Percentiles rank a stretch among this genome's conserved stretches.
These are phyloP conservation scores for Hanseniaspora lachancei DNA, from an alignment of 805 yeast species.

Conservation along the genomic window DNA sequence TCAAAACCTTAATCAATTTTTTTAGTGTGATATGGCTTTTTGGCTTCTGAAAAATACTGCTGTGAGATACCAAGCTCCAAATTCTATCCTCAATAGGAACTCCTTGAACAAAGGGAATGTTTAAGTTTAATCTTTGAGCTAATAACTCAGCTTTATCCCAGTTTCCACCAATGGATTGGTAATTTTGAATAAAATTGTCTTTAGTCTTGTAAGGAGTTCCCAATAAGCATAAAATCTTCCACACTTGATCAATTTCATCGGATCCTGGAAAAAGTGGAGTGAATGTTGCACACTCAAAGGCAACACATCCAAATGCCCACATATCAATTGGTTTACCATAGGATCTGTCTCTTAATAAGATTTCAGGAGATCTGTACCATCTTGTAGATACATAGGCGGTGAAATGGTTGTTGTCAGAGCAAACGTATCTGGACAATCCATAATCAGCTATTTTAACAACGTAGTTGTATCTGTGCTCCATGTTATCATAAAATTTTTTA, in stretches of 20 bases:
- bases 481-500: slow-evolving; percentile 23
- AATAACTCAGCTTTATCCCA: slow-evolving; percentile 55
- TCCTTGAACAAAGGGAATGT: slow-evolving; percentile 46
- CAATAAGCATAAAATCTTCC: slow-evolving; percentile 49
- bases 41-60: slow-evolving; percentile 28
- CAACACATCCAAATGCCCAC: slow-evolving; percentile 79
- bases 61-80: background rate
- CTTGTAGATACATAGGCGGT: slow-evolving; percentile 73
- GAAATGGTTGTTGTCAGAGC: slow-evolving; percentile 38
- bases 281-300: slow-evolving; percentile 58
- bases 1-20: slow-evolving; percentile 29
- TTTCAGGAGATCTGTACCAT: slow-evolving; percentile 81
- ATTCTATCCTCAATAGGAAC: slow-evolving; percentile 28
- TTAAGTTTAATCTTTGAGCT: slow-evolving; percentile 42
- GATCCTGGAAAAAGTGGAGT: slow-evolving; percentile 75
- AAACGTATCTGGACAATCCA: slow-evolving; percentile 58
- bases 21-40: slow-evolving; percentile 29
- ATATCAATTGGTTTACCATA: slow-evolving; percentile 64
- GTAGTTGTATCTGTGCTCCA: slow-evolving; percentile 30
- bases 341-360: slow-evolving; percentile 46
- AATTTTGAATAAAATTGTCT: slow-evolving; percentile 18
- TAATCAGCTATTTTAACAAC: slow-evolving; percentile 68
- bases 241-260: slow-evolving; percentile 65
- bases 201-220: slow-evolving; percentile 51
- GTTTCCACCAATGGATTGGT: slow-evolving; percentile 49